A percentile compares a stretch with the other conserved stretches of the same genome.
Conservation (phyloP, 768 basidiomycete species). For the Psilocybe azurescens region DNA sequence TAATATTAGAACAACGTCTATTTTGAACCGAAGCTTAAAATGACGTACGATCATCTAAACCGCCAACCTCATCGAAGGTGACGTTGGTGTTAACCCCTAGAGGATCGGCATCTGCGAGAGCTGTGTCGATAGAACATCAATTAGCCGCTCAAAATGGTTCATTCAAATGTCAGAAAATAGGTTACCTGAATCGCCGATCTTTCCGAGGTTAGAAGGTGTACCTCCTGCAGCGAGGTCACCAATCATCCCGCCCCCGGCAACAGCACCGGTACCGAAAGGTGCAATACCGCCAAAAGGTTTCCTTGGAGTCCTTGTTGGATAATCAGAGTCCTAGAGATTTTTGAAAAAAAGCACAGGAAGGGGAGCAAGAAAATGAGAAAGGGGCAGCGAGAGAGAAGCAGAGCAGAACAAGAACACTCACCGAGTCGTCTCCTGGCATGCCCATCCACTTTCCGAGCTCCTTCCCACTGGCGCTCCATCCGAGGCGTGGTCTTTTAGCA, state of each 20-base stretch:
- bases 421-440: slow-evolving; percentile 74
- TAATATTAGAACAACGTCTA: slow-evolving; percentile 2
- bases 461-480: slow-evolving; percentile 82
- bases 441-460: slow-evolving; percentile 83
- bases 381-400: not conserved
- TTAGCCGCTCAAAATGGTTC: slow-evolving; percentile 19
- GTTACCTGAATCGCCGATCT: slow-evolving; percentile 78
- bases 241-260: slow-evolving; percentile 58
- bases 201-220: slow-evolving; percentile 86
- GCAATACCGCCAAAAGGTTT: slow-evolving; percentile 63
- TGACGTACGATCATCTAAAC: slow-evolving; percentile 87
- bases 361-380: not conserved
- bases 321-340: slow-evolving; percentile 69
- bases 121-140: slow-evolving; percentile 42
- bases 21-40: not conserved
- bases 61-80: slow-evolving; percentile 96
- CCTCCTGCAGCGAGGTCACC: slow-evolving; percentile 74
- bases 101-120: slow-evolving; percentile 93
- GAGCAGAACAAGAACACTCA: slow-evolving; percentile 29
- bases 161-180: slow-evolving; percentile 14
- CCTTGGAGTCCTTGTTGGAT: slow-evolving; percentile 66
- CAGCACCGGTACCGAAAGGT: slow-evolving; percentile 58
- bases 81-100: slow-evolving; percentile 92
- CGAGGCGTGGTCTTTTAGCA: slow-evolving; percentile 47
- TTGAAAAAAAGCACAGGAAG: not conserved